These are phyloP conservation scores for Tylopilus orsonianus DNA, from an alignment of 1,284 basidiomycete genomes.

Conservation along the genomic window DNA sequence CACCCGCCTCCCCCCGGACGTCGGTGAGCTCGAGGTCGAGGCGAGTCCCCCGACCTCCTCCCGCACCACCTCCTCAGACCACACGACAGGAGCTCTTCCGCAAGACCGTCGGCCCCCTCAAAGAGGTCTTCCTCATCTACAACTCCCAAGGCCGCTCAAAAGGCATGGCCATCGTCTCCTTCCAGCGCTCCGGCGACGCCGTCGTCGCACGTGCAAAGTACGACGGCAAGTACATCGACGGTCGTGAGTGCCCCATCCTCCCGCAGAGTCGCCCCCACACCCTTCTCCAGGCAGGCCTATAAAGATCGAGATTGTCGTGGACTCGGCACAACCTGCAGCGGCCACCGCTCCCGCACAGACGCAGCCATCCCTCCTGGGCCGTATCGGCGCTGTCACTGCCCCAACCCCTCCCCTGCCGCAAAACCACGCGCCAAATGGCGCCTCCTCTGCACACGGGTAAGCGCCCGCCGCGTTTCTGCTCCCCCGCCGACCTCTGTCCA, in stretches of 20 bases:
- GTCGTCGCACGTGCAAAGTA: conserved; percentile 60
- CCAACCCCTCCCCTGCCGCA: conserved; percentile 11
- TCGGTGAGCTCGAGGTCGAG: conserved; percentile 66
- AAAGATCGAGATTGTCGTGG: conserved; percentile 65
- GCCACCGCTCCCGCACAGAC: conserved; percentile 14
- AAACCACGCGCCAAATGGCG: conserved; percentile 18
- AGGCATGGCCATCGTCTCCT: conserved; percentile 72
- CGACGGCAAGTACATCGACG: conserved; percentile 72
- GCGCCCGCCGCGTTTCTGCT: conserved; percentile 1
- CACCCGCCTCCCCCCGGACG: conserved; percentile 67
- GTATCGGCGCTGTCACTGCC: conserved; percentile 28
- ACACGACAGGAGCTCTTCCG: conserved; percentile 60
- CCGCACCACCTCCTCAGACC: conserved; percentile 4
- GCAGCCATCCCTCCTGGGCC: conserved; percentile 39
- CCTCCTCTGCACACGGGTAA: conserved; percentile 14
- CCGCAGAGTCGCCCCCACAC: not conserved
- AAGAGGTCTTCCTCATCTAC: conserved; percentile 66
- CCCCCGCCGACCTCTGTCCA: not conserved
- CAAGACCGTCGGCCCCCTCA: conserved; percentile 72
- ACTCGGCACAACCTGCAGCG: conserved; percentile 33
- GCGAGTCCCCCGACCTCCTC: conserved; percentile 40
- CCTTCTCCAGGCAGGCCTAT: conserved; percentile 56
- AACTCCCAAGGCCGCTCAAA: conserved; percentile 70
- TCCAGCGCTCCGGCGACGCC: conserved; percentile 62
- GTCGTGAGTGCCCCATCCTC: conserved; percentile 49